Evolutionary conservation across 371 early-diverging fungal genomes (phyloP).

Genomic region (Capillidium heterosporum): DNA sequence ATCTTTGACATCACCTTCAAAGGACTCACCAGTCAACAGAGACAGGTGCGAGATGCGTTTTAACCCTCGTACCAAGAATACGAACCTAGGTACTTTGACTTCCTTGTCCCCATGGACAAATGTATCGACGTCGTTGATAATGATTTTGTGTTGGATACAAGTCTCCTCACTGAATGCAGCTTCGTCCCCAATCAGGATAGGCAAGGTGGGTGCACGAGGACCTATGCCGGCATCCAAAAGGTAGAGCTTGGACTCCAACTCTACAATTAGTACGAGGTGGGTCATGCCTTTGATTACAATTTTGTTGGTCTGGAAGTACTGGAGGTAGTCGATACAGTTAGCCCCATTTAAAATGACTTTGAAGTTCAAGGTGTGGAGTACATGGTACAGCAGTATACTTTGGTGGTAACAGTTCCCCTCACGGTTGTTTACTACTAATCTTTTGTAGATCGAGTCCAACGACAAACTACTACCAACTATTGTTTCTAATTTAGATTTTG

Average conservation of each 20-base stretch:
- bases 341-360: neutral
- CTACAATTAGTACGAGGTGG: slow-evolving; percentile 1
- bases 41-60: no score
- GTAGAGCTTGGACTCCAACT: neutral
- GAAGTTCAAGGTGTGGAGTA: neutral
- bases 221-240: slow-evolving; percentile 3
- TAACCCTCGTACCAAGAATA: no score
- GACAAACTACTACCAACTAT: no score
- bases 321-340: neutral
- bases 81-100: no score
- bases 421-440: neutral
- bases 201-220: neutral
- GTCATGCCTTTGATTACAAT: neutral
- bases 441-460: neutral
- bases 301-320: neutral
- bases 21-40: no score
- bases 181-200: neutral
- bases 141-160: no score
- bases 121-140: no score
- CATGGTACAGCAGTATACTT: neutral
- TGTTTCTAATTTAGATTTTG: no score
- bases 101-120: no score
- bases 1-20: no score
- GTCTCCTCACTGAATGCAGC: no score
- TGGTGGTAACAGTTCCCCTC: slow-evolving; percentile 6